Percentiles rank a stretch among this genome's conserved stretches.
These are phyloP conservation scores for Sporothrix phasma DNA, from an alignment of 2,329 filamentous ascomycete genomes.

Conservation along the genomic window DNA sequence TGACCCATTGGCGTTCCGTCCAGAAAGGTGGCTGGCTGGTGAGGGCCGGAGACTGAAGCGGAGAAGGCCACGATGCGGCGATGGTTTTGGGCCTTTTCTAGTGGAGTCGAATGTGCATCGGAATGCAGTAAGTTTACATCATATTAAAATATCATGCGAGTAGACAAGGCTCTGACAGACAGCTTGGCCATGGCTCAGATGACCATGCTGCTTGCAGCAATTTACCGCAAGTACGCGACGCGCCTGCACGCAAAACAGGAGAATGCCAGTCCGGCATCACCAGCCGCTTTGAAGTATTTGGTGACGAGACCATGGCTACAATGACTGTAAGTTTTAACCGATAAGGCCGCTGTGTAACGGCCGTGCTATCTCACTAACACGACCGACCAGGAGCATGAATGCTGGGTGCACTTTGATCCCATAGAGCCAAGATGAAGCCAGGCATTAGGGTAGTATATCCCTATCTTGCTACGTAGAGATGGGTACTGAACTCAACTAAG, in stretches of 20 bases:
- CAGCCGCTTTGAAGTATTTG: conserved; percentile 33
- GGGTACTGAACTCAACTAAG: too few relatives aligned
- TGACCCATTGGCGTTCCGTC: conserved; percentile 21
- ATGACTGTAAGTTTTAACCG: conserved; percentile 4
- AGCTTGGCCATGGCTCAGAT: conserved; percentile 40
- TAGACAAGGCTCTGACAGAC: background rate
- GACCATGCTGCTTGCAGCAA: conserved; percentile 34
- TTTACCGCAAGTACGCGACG: conserved; percentile 36
- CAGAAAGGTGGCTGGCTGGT: conserved; percentile 20
- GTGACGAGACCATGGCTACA: conserved; percentile 23
- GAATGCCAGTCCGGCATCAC: conserved; percentile 29
- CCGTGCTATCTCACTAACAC: too few relatives aligned
- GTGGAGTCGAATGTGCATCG: conserved; percentile 60
- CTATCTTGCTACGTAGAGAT: too few relatives aligned
- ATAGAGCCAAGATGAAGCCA: background rate
- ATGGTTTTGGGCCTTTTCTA: conserved; percentile 58
- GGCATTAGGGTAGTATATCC: too few relatives aligned
- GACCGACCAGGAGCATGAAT: conserved; percentile 22
- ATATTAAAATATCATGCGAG: background rate
- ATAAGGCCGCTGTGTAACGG: too few relatives aligned
- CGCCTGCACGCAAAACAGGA: conserved; percentile 21
- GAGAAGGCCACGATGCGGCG: conserved; percentile 25
- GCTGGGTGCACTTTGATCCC: conserved; percentile 18
- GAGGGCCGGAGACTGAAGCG: background rate
- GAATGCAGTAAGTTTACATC: conserved; percentile 24